Base-by-base conservation (phyloP, 352 stramenopile genomes). In the Labyrinthula sp. region DNA sequence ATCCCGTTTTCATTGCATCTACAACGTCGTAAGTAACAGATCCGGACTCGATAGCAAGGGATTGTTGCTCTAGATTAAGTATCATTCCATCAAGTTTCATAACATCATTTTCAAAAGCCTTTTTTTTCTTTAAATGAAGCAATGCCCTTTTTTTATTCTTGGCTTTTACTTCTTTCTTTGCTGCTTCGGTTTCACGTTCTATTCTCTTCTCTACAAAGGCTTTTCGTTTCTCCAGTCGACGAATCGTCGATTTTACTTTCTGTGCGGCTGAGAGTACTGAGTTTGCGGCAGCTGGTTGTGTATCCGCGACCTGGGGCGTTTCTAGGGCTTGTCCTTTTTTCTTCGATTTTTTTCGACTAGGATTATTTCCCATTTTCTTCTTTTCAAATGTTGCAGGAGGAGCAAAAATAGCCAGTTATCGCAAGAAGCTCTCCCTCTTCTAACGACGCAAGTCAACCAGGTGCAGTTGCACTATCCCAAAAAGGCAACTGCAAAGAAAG, bases 191-290 rank as follows among this genome's bases (percentile, higher is more conserved):
- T 35, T 52, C 43, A 4, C 5, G 4, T 12, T 52, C 5, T 24
- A 17, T 17, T 35, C 43, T 52, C 43, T 52, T 52, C 20, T 52
- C 43, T 3, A 52, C 12, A 14, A 52, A 52, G 43, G 40, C 43
- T 3, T 26, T 43, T 21, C 43, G 43, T 29, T 27, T 50, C 34
- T 52, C 43, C 21, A 52, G 43, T 20, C 24, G 20, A 23, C n/a
- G 1, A 8, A 52, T 46, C 34, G 25, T 23, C 10, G 1, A 38
- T 29, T 52, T 52, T 22, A 52, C 18, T 15, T 30, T 6, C 18
- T 52, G 43, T 35, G 47, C 24, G 9, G 43, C 43, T 1, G 34
- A 5, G 3, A n/a, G n/a, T n/a, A n/a, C n/a, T n/a, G n/a, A n/a
- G n/a, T n/a, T n/a, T n/a, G n/a, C n/a, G n/a, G n/a, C n/a, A n/a